Conservation (phyloP, 2,329 filamentous ascomycete species). For the Shiraia bambusicola region DNA sequence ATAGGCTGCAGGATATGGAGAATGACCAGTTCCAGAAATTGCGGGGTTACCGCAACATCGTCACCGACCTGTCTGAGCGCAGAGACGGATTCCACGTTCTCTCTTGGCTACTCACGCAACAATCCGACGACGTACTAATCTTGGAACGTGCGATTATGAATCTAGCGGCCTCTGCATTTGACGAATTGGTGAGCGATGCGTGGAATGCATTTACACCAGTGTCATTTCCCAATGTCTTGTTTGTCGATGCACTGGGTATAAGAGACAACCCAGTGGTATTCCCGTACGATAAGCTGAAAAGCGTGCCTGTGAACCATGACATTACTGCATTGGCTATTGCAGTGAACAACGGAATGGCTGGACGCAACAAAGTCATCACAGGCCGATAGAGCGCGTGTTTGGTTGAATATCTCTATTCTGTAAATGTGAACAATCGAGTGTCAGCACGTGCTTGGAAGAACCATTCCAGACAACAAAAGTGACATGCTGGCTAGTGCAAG, state of each 20-base stretch:
- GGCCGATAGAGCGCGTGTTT: constrained; percentile 7
- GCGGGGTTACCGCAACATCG: constrained; percentile 30
- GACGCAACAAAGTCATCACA: constrained; percentile 31
- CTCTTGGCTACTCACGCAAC: constrained; percentile 43
- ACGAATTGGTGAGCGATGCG: constrained; percentile 35
- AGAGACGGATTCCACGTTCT: constrained; percentile 40
- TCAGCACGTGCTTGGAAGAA: constrained; percentile 1
- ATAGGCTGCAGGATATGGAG: constrained; percentile 34
- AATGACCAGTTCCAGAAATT: constrained; percentile 44
- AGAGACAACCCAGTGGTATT: constrained; percentile 36
- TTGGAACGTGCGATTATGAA: constrained; percentile 40
- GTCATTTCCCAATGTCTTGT: constrained; percentile 41
- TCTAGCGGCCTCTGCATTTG: constrained; percentile 30
- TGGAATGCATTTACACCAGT: constrained; percentile 39
- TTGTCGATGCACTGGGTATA: constrained; percentile 37
- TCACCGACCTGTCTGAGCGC: constrained; percentile 17
- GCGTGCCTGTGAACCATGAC: constrained; percentile 28
- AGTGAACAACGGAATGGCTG: constrained; percentile 39
- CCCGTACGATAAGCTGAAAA: constrained; percentile 30
- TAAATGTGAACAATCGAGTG: neutral
- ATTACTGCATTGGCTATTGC: constrained; percentile 39
- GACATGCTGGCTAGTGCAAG: neutral
- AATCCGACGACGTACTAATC: constrained; percentile 36
- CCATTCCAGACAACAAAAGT: no score
- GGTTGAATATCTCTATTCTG: neutral